Percentiles rank a stretch among this genome's conserved stretches.
phyloP scores from a whole-genome alignment of 176 grass and related monocot genomes.

The Bromus sterilis region DNA sequence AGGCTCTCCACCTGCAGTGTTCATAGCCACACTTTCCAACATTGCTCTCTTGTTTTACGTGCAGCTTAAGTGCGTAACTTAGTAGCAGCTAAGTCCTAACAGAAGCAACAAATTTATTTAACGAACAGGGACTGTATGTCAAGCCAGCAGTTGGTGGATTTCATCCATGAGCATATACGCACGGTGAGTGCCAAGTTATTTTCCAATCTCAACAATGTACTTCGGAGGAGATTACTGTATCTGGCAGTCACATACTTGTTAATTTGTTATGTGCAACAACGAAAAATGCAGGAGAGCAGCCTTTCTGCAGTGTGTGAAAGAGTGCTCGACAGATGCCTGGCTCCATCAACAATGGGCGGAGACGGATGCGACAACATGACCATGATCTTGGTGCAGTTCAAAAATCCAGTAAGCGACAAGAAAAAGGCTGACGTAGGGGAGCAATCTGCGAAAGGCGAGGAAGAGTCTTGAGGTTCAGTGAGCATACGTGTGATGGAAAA shows the following conservation, averaged over 20 bases:
- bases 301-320: conserved; percentile 77
- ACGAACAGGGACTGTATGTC: conserved; percentile 89
- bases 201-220: neutral
- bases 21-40: neutral
- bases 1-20: conserved; percentile 19
- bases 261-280: neutral
- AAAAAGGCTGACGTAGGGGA: conserved; percentile 2
- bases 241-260: neutral
- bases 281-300: conserved; percentile 55
- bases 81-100: neutral
- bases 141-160: conserved; percentile 93
- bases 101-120: neutral
- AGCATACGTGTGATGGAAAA: neutral
- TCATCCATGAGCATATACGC: conserved; percentile 77
- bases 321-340: conserved; percentile 84
- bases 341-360: conserved; percentile 58
- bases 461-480: conserved; percentile 14
- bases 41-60: neutral
- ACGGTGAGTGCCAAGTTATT: conserved; percentile 32
- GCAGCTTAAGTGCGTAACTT: conserved; percentile 5
- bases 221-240: neutral
- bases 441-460: conserved; percentile 7
- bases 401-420: conserved; percentile 31
- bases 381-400: conserved; percentile 96
- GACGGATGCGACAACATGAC: conserved; percentile 97